phyloP scores from a whole-genome alignment of 495 filamentous ascomycete genomes.

The Podospora tetraspora region DNA sequence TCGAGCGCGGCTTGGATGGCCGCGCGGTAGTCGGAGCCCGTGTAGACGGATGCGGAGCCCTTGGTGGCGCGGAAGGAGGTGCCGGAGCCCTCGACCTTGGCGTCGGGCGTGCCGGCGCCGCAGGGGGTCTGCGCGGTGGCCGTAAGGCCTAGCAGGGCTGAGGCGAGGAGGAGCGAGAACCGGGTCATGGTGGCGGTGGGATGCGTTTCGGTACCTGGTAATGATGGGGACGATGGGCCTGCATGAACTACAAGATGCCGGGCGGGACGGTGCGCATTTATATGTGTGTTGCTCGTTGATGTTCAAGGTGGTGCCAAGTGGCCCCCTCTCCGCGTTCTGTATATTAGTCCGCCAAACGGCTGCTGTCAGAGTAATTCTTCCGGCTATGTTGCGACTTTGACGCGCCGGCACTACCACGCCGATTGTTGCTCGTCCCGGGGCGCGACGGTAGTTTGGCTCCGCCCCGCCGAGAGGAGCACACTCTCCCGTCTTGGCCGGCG shows the following conservation, averaged over 20 bases:
- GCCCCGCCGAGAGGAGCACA: background rate
- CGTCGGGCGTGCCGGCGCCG: constrained; percentile 36
- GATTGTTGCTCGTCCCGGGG: background rate
- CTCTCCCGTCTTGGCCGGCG: background rate
- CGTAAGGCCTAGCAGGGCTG: constrained; percentile 28
- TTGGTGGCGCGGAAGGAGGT: constrained; percentile 33
- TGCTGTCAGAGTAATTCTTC: background rate
- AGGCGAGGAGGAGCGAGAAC: constrained; percentile 11
- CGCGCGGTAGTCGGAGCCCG: constrained; percentile 40
- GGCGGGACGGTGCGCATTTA: background rate
- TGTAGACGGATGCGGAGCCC: constrained; percentile 32
- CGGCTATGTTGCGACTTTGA: background rate
- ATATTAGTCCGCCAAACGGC: background rate
- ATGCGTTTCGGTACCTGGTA: background rate
- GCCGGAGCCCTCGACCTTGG: constrained; percentile 36
- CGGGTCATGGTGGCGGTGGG: constrained; percentile 8
- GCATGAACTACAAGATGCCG: background rate
- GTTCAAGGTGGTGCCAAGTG: background rate
- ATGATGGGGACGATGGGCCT: background rate
- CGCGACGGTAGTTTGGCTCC: background rate
- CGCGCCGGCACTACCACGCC: background rate
- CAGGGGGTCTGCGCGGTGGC: constrained; percentile 32
- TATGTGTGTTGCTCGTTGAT: background rate
- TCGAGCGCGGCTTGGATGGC: constrained; percentile 45
- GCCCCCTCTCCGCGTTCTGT: background rate